Conservation (phyloP, 164 flowering plant genomes). For the Nymphaea thermarum region DNA sequence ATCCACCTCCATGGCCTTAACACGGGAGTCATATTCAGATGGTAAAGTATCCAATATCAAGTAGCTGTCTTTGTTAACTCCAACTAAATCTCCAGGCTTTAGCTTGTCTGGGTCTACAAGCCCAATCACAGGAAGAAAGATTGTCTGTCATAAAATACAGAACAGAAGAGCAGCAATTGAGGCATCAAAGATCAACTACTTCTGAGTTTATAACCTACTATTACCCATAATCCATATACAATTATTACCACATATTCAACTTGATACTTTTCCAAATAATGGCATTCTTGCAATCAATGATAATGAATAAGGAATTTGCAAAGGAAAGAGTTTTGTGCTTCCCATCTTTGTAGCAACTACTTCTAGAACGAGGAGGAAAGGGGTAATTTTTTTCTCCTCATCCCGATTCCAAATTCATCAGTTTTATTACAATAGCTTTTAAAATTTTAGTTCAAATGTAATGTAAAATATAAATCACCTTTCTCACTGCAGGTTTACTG, state of each 20-base stretch:
- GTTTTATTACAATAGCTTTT: too few species aligned
- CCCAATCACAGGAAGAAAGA: constrained; percentile 91
- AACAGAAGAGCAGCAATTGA: neutral
- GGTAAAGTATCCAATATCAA: constrained; percentile 90
- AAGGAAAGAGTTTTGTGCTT: neutral
- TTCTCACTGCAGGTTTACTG: too few species aligned
- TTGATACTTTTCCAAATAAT: too few species aligned
- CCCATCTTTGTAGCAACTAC: neutral
- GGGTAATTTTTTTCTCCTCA: too few species aligned
- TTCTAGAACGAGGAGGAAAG: too few species aligned
- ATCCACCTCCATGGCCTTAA: constrained; percentile 99
- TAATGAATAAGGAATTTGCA: too few species aligned
- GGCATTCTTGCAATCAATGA: too few species aligned
- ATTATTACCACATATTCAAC: neutral
- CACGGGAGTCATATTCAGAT: constrained; percentile 93
- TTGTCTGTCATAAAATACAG: constrained; percentile 46
- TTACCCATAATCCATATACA: neutral
- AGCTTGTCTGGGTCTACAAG: constrained; percentile 88
- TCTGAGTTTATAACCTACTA: neutral
- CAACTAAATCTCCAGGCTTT: constrained; percentile 95
- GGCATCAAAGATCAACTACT: neutral
- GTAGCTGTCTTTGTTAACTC: constrained; percentile 95
- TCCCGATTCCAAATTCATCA: too few species aligned
- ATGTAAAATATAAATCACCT: too few species aligned
- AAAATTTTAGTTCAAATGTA: too few species aligned